These are phyloP conservation scores for Lactarius pseudohatsudake DNA, from an alignment of 768 basidiomycete genomes.

Conservation along the genomic window DNA sequence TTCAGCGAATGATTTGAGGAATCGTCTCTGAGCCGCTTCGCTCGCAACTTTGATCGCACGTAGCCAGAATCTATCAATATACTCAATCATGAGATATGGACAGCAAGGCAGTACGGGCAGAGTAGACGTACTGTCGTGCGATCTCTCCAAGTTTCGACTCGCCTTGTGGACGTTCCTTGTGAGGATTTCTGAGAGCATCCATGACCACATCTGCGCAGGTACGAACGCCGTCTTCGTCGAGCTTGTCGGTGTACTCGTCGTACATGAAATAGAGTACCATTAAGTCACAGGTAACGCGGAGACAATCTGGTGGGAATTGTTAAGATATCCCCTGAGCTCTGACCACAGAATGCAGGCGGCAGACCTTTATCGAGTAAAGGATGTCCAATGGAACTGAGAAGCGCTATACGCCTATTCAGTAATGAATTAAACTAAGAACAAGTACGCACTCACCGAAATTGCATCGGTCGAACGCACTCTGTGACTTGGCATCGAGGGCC, in stretches of 20 bases:
- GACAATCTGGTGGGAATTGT: slow-evolving; percentile 4
- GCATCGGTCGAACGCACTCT: slow-evolving; percentile 11
- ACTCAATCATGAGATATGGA: no score
- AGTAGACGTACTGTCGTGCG: slow-evolving; percentile 17
- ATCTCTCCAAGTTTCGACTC: slow-evolving; percentile 21
- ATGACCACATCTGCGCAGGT: slow-evolving; percentile 5
- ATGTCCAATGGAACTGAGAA: no score
- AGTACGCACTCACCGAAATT: slow-evolving; percentile 3
- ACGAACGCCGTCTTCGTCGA: slow-evolving; percentile 5
- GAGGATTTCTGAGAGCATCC: slow-evolving; percentile 17
- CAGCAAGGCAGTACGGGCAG: not conserved
- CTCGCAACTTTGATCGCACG: slow-evolving; percentile 3
- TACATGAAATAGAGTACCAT: slow-evolving; percentile 11
- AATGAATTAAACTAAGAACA: no score
- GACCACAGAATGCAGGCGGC: no score
- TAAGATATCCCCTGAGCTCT: not conserved
- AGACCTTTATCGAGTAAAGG: no score
- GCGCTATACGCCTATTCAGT: no score
- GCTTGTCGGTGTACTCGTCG: slow-evolving; percentile 23
- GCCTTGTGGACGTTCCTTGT: slow-evolving; percentile 11
- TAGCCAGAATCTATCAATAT: slow-evolving; percentile 16
- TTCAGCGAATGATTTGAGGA: slow-evolving; percentile 34
- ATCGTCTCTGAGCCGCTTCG: slow-evolving; percentile 28
- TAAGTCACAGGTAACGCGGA: slow-evolving; percentile 18
- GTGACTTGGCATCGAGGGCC: slow-evolving; percentile 14